A percentile compares a stretch with the other conserved stretches of the same genome.
Conservation (phyloP, 805 yeast genomes). For the Yamadazyma olivae region DNA sequence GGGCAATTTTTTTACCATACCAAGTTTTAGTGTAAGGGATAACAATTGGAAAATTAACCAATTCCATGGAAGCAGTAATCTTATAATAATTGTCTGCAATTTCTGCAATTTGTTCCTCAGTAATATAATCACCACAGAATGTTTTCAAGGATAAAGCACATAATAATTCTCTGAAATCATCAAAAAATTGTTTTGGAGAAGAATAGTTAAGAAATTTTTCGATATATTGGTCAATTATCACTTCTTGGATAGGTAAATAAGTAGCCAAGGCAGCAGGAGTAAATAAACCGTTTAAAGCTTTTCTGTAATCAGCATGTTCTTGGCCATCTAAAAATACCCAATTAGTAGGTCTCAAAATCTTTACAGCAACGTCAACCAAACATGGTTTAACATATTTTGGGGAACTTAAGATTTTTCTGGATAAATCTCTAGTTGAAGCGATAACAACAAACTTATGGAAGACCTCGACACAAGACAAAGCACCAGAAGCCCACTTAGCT, state of each 20-base stretch:
- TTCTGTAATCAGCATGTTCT: conserved; percentile 90
- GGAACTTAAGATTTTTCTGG: conserved; percentile 81
- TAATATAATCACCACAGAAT: conserved; percentile 93
- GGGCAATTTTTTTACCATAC: conserved; percentile 94
- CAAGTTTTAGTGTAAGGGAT: conserved; percentile 95
- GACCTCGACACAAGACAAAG: conserved; percentile 92
- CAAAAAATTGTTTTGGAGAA: conserved; percentile 78
- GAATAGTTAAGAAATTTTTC: conserved; percentile 61
- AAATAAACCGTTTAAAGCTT: conserved; percentile 84
- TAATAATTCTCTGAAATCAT: conserved; percentile 90
- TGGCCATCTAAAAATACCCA: conserved; percentile 99
- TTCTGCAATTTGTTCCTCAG: conserved; percentile 82
- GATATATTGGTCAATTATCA: conserved; percentile 78
- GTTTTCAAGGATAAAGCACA: conserved; percentile 92
- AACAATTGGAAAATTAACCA: conserved; percentile 96
- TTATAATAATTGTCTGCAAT: conserved; percentile 91
- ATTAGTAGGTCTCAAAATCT: conserved; percentile 89
- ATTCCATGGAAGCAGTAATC: conserved; percentile 93
- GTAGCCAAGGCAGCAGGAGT: conserved; percentile 77
- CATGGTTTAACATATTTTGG: conserved; percentile 93
- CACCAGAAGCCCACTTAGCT: conserved; percentile 94
- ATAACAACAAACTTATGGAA: conserved; percentile 97
- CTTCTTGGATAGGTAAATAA: conserved; percentile 83
- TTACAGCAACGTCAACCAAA: conserved; percentile 95
- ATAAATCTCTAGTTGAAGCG: conserved; percentile 82